Percentiles rank a stretch among this genome's conserved stretches.
phyloP scores from a whole-genome alignment of 2,329 filamentous ascomycete genomes.

The Aureobasidium sp. region DNA sequence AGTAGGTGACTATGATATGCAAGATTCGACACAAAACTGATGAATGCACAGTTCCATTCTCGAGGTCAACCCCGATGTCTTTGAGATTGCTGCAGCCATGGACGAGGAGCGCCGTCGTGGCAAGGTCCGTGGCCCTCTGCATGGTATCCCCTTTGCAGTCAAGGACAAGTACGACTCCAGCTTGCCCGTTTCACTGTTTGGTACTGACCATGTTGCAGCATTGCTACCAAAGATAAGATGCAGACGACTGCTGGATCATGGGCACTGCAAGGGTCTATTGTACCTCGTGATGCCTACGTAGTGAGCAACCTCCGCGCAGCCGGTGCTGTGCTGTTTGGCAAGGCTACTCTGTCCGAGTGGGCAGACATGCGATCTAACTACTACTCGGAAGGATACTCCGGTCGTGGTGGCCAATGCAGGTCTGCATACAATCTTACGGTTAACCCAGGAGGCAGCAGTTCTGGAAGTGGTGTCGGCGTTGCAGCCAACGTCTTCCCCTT shows the following conservation, averaged over 20 bases:
- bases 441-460: constrained; percentile 60
- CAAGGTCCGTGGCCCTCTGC: constrained; percentile 53
- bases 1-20: constrained; percentile 32
- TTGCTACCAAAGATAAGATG: constrained; percentile 59
- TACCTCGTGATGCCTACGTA: constrained; percentile 58
- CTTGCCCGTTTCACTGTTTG: neutral
- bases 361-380: constrained; percentile 60
- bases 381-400: constrained; percentile 60
- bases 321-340: constrained; percentile 61
- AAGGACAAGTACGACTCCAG: constrained; percentile 51
- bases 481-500: constrained; percentile 55
- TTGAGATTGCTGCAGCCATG: constrained; percentile 50
- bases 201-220: constrained; percentile 21
- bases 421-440: constrained; percentile 54
- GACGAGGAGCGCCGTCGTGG: constrained; percentile 53
- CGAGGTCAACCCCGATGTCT: constrained; percentile 59
- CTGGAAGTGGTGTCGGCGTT: constrained; percentile 57
- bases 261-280: constrained; percentile 55
- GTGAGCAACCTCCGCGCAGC: constrained; percentile 53
- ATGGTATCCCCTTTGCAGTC: constrained; percentile 66
- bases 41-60: constrained; percentile 38
- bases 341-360: constrained; percentile 65
- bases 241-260: constrained; percentile 65
- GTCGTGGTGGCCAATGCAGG: constrained; percentile 51
- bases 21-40: neutral